Base-by-base conservation (phyloP, 768 basidiomycete species). In the Lactarius pseudohatsudake region DNA sequence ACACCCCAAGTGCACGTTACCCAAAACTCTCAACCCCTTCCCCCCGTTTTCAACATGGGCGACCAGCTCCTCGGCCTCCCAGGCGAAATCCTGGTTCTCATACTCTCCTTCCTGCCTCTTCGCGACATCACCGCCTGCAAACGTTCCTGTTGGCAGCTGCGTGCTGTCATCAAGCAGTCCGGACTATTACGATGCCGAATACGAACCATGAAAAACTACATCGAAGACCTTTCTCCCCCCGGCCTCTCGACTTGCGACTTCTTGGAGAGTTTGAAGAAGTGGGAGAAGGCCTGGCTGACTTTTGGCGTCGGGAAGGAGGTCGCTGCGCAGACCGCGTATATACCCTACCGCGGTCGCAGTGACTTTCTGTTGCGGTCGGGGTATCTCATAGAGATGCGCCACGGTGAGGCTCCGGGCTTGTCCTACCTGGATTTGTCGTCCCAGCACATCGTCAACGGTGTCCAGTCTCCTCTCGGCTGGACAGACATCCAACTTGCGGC, bases 221-320 rank as follows among this genome's bases (percentile, higher is more conserved):
- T 63, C 8, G 57, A 63, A 34, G 57, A 67, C 20, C 40, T 63
- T 55, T 63, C 57, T 20, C 57, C 62, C 15, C 57, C 57, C 0
- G 34, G 57, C 2, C 60, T 61, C 28, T 45, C 66, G n/a, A 63
- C 45, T 6, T 16, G 53, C 4, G 66, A 55, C 9, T 63, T 63
- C 11, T 15, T 59, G 7, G 22, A 41, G 26, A 28, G 22, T 34
- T 3, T 59, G 47, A 30, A 45, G 45, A 30, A 5, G 32, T 67
- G 66, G 61, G 62, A 67, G 41, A 56, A 55, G 32, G 62, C 58
- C 41, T 67, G 66, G 66, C 28, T 63, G 18, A 22, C 22, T 10
- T 32, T 63, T 30, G 2, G 5, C 20, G 32, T 56, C 8, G 40
- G 53, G n/a, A 59, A 22, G 50, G 50, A 22, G 15, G 50, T 18